Base-by-base conservation (phyloP, 345 rosid genomes). In the Lepidium didymum region DNA sequence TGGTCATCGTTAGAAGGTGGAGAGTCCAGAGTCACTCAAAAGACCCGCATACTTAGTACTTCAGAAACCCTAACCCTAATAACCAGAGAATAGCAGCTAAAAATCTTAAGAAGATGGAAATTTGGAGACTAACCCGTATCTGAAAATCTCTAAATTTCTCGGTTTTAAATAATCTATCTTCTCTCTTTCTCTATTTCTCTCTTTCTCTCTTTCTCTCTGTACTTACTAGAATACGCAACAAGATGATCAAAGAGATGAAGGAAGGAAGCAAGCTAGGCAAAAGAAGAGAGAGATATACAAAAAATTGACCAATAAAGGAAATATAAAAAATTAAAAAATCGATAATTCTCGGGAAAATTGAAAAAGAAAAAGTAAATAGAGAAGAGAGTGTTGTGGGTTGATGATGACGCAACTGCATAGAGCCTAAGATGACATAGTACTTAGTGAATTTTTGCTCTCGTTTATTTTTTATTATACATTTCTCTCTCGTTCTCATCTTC, bases 391-490 rank as follows among this genome's bases (percentile, higher is more conserved):
- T 61, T 64, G 18, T 45, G 82, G 62, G 75, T 76, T 73, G 78
- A 67, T 73, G 79, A 76, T 64, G 73, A 55, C 55, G 76, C 76
- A 75, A 68, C 71, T 74, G 76, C 45, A n/a, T n/a, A n/a, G n/a
- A n/a, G n/a, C n/a, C n/a, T 27, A 74, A 78, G 70, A 70, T 75
- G 80, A 85, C 82, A 82, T 80, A 70, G 79, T 79, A 72, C 23
- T 21, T n/a, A 21, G 23, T 21, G 23, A 21, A 21, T 73, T 67
- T 33, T 33, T 53, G 21, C 80, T 71, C 79, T 77, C 86, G 1
- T 3, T 21, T 3, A 21, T 21, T 21, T 25, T 25, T 2, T 25
- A 73, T 81, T 75, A 63, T 70, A 68, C 67, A 75, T 81, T 64
- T 77, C 78, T 74, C 72, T 80, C 69, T 79, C 81, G 51, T 25